These are phyloP conservation scores for Trichophyton mentagrophytes DNA, from an alignment of 2,329 filamentous ascomycete species.

Conservation along the genomic window DNA sequence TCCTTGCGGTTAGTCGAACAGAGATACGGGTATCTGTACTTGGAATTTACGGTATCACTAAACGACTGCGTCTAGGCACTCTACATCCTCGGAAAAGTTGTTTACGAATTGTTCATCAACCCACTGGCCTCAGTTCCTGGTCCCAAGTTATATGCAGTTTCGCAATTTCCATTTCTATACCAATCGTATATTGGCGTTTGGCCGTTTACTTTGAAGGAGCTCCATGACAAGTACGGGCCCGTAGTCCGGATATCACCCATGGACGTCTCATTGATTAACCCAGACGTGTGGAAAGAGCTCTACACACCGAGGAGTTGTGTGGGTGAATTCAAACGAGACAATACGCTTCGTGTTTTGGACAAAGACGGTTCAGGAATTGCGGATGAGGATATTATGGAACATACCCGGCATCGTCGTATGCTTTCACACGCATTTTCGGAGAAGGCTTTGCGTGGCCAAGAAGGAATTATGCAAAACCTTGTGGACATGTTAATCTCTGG, in stretches of 20 bases:
- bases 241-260: conserved; percentile 31
- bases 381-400: conserved; percentile 18
- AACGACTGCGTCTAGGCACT: background rate
- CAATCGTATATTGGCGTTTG: conserved; percentile 3
- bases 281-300: conserved; percentile 24
- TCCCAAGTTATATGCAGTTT: conserved; percentile 5
- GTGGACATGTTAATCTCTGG: conserved; percentile 18
- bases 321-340: conserved; percentile 15
- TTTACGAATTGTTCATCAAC: conserved; percentile 10
- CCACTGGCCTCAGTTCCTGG: conserved; percentile 7
- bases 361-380: conserved; percentile 15
- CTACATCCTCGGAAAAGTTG: background rate
- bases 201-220: background rate
- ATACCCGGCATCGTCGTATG: conserved; percentile 23
- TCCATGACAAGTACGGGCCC: conserved; percentile 17
- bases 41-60: background rate
- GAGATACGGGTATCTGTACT: too few relatives aligned
- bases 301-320: conserved; percentile 23
- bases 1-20: background rate
- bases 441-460: conserved; percentile 23
- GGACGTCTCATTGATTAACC: conserved; percentile 25
- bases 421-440: conserved; percentile 27
- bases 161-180: conserved; percentile 1
- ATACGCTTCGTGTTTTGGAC: conserved; percentile 13
- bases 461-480: conserved; percentile 22